Evolutionary conservation across 176 grass and related monocot genomes (phyloP), one percentile per base, ranked within the genome.

Genomic region (Otatea glauca): DNA sequence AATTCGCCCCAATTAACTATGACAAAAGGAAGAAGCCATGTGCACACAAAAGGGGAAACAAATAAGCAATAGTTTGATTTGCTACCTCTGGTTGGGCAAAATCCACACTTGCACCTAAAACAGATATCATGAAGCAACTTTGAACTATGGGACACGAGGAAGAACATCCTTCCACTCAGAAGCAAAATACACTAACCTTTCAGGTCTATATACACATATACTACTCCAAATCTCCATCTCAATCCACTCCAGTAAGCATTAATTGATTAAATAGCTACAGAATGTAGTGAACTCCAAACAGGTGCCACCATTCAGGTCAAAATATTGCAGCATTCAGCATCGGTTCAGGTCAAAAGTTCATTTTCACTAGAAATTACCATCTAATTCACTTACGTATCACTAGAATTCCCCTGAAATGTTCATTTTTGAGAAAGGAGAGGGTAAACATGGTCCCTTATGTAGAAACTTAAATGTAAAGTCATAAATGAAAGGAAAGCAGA

Each of bases 331-430:
- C 32, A 74, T 74, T 50, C 58, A 35, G 70, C 27, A 43, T 51
- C 70, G 49, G 58, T 34, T 73, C 48, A 65, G 70, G 29, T 13
- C 29, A 75, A 17, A 51, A 35, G 43, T 41, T 39, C 3, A 4
- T 65, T 65, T 65, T 74, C 0, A 65, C 81, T 84, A 75, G 59
- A 51, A 75, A 74, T 50, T 65, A 65, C 48, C 45, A 41, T 64
- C 42, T 25, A 65, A 45, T 74, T 64, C 81, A 83, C 18, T 70
- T 82, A 21, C 39, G 41, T 45, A 44, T 44, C 10, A 1, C 44
- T 73, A 49, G 39, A 66, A 66, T 37, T 83, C 68, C 17, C 4
- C 7, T 63, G 55, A 48, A 63, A 81, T 63, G 13, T 48, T 50
- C 47, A 21, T 15, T 63, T 49, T 62, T 48, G 4, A 35, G 55